phyloP scores from a whole-genome alignment of 108 stramenopile genomes.

The Fragilaria radians region DNA sequence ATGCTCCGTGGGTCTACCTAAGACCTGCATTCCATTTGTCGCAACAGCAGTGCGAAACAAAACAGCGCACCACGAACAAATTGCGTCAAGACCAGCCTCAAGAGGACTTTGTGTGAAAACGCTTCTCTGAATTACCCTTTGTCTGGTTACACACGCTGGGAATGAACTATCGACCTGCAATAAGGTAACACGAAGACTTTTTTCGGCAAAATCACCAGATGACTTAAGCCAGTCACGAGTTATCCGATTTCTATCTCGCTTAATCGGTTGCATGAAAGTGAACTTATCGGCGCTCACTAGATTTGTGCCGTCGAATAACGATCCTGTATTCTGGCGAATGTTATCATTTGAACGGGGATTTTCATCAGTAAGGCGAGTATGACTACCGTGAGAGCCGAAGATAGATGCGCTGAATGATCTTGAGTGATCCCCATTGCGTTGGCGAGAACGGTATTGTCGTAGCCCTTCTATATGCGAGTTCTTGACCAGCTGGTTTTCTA shows the following conservation, averaged over 20 bases:
- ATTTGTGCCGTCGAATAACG: constrained; percentile 22
- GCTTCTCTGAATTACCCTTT: constrained; percentile 65
- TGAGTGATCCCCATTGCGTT: constrained; percentile 19
- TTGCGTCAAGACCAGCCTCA: constrained; percentile 70
- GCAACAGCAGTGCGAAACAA: constrained; percentile 81
- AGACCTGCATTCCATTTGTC: constrained; percentile 70
- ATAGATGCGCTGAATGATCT: constrained; percentile 31
- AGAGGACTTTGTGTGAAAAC: constrained; percentile 80
- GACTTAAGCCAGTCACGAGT: constrained; percentile 71
- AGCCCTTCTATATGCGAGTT: neutral
- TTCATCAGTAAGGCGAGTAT: neutral
- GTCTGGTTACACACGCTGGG: constrained; percentile 80
- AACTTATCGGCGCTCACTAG: constrained; percentile 74
- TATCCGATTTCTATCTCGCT: constrained; percentile 45
- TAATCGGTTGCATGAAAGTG: constrained; percentile 73
- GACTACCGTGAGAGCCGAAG: constrained; percentile 15
- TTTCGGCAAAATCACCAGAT: constrained; percentile 59
- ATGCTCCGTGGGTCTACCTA: constrained; percentile 49
- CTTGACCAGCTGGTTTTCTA: neutral
- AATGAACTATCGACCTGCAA: constrained; percentile 73
- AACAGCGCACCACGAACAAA: constrained; percentile 84
- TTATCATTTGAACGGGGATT: neutral
- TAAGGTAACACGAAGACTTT: constrained; percentile 71
- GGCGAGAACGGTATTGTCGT: constrained; percentile 2
- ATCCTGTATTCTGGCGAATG: neutral